Base-by-base conservation (phyloP, 2,329 filamentous ascomycete genomes). In the Fusarium brevicatenulatum region DNA sequence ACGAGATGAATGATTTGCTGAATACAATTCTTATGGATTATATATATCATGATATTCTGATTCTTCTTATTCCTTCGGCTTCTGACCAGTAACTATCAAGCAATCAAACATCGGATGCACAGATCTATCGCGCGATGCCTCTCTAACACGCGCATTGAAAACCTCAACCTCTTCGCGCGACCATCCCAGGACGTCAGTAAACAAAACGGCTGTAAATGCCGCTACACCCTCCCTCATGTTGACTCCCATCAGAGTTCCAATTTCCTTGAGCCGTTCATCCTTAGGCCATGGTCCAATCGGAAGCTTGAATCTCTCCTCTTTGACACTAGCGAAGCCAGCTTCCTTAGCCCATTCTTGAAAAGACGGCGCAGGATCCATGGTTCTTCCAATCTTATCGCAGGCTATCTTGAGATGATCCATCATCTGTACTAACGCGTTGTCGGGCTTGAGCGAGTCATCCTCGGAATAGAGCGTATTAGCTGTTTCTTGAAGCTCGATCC, bases 401-500 rank as follows among this genome's bases (percentile, higher is more conserved):
- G 79, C 78, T 7, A 57, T 11, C 12, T 64, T 71, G 2, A 81
- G 63, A 11, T 73, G 49, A 11, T 73, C 59, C 70, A 75, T 76
- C 72, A 80, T 75, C 21, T 77, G 69, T 19, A 80, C 73, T 2
- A 86, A 67, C 0, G 83, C 75, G 55, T 84, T 78, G 30, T 83
- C 76, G 6, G 79, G 74, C 1, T 76, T 68, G 66, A 86, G 81
- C 4, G 81, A 78, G 37, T 76, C 80, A 52, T 85, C 83, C 65
- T 85, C 83, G 34, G 80, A 84, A 39, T 79, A 78, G 5, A 82
- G 75, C 19, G 75, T 77, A 25, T 79, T 81, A 55, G 81, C 80
- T 25, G 83, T 77, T 54, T 86, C 85, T 12, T 85, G 82, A 34
- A 85, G 80, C 69, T 87, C 85, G 25, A 87, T 77, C 82, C 84